phyloP scores from a whole-genome alignment of 257 asterid species.

The Eucommia ulmoides region DNA sequence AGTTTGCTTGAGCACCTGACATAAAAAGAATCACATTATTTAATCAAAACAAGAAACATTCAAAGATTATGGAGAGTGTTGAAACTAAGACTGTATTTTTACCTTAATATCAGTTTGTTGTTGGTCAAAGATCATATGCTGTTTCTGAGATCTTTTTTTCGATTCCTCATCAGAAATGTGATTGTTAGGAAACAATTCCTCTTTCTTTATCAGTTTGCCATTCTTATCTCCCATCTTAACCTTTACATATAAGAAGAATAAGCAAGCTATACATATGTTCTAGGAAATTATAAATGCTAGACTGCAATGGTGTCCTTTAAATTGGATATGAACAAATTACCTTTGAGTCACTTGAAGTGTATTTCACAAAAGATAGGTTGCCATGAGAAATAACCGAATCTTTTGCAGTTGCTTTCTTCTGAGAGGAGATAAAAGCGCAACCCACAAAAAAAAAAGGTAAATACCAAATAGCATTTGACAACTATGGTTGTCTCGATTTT shows the following conservation, averaged over 20 bases:
- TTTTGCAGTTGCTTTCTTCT: conserved; percentile 37
- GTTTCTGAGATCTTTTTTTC: conserved; percentile 36
- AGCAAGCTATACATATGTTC: too few species aligned
- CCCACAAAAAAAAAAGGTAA: background rate
- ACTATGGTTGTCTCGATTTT: background rate
- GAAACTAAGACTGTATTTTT: conserved; percentile 8
- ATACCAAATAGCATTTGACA: background rate
- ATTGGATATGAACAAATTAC: conserved; percentile 13
- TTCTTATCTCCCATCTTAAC: conserved; percentile 34
- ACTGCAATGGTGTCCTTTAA: background rate
- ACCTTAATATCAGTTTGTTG: conserved; percentile 73
- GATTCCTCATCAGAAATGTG: conserved; percentile 29
- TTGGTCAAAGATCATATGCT: conserved; percentile 47
- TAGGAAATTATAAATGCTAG: background rate
- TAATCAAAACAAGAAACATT: too few species aligned
- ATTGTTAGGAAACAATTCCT: conserved; percentile 23
- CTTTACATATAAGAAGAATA: background rate
- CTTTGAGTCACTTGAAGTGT: conserved; percentile 26
- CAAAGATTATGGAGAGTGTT: too few species aligned
- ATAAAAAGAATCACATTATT: conserved; percentile 7
- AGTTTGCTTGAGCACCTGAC: conserved; percentile 66
- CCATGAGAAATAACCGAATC: conserved; percentile 29
- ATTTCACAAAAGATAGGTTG: conserved; percentile 21
- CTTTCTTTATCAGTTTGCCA: conserved; percentile 20
- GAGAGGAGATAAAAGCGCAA: conserved; percentile 8